phyloP scores from a whole-genome alignment of 768 basidiomycete species.

The Xerocomus spinulosus region DNA sequence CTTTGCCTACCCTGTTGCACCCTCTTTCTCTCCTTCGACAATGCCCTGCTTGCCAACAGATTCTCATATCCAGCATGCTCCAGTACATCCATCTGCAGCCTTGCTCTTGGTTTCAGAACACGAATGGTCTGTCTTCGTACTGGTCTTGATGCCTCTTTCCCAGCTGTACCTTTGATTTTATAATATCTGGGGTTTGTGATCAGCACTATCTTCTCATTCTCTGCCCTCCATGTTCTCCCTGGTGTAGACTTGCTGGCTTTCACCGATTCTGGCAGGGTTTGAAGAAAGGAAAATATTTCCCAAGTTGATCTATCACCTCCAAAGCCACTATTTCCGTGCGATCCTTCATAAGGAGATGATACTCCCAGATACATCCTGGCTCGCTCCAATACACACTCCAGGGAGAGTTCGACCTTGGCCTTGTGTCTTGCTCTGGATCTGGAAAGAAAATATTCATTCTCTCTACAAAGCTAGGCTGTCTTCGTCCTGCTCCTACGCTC shows the following conservation, averaged over 20 bases:
- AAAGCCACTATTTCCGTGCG: not conserved
- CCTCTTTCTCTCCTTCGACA: not conserved
- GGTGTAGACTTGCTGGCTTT: not conserved
- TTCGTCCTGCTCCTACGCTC: not conserved
- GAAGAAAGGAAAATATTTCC: not conserved
- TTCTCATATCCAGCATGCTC: not conserved
- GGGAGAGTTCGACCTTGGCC: not conserved
- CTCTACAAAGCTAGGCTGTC: not conserved
- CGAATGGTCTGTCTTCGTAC: no score
- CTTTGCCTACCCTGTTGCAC: not conserved
- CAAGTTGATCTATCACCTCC: not conserved
- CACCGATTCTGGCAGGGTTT: not conserved
- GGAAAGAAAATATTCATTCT: not conserved
- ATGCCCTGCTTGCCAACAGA: not conserved
- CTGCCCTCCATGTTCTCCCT: not conserved
- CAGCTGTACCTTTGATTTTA: not conserved
- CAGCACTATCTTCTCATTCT: not conserved
- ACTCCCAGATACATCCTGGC: conserved; percentile 6
- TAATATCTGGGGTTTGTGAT: not conserved
- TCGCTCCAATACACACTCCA: not conserved
- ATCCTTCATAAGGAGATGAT: conserved; percentile 1
- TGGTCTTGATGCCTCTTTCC: no score
- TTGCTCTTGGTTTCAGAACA: not conserved
- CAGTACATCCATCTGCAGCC: not conserved
- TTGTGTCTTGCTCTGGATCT: not conserved